phyloP scores from a whole-genome alignment of 140 eudicot genomes.

The Artemisia princeps region DNA sequence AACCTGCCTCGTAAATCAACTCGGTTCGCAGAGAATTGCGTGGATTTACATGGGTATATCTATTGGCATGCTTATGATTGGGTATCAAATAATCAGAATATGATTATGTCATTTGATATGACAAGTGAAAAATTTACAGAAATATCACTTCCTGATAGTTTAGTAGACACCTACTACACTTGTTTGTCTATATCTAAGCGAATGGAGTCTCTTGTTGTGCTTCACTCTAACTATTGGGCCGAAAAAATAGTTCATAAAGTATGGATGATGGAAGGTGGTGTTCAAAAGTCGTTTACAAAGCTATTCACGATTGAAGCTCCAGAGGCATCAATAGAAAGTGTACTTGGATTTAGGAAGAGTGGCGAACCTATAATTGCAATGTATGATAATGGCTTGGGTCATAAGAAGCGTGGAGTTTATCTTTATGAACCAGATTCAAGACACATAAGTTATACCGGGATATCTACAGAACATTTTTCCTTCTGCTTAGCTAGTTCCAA shows the following conservation, averaged over 20 bases:
- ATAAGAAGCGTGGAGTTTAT: too few relatives aligned
- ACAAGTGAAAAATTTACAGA: slow-evolving; percentile 6
- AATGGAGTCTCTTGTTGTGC: slow-evolving; percentile 8
- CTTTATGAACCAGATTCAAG: background rate
- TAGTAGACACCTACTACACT: background rate
- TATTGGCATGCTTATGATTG: slow-evolving; percentile 18
- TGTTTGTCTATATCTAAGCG: background rate
- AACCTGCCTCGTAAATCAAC: too few relatives aligned
- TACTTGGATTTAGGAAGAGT: background rate
- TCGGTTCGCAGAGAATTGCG: background rate
- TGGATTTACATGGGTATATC: background rate
- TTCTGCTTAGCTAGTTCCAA: background rate
- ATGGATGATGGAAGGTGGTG: slow-evolving; percentile 9
- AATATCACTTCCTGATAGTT: background rate
- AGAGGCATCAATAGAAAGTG: too few relatives aligned
- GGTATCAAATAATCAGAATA: background rate
- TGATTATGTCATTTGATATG: slow-evolving; percentile 20
- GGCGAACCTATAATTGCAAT: background rate
- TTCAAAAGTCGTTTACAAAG: background rate
- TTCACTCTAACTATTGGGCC: background rate
- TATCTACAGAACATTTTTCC: background rate
- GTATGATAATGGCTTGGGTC: background rate
- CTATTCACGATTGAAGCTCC: background rate
- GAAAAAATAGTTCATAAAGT: background rate
- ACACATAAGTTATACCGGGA: background rate